Percentiles rank a stretch among this genome's conserved stretches.
phyloP scores from a whole-genome alignment of 2,329 filamentous ascomycete genomes.

The Diaporthe destruens region DNA sequence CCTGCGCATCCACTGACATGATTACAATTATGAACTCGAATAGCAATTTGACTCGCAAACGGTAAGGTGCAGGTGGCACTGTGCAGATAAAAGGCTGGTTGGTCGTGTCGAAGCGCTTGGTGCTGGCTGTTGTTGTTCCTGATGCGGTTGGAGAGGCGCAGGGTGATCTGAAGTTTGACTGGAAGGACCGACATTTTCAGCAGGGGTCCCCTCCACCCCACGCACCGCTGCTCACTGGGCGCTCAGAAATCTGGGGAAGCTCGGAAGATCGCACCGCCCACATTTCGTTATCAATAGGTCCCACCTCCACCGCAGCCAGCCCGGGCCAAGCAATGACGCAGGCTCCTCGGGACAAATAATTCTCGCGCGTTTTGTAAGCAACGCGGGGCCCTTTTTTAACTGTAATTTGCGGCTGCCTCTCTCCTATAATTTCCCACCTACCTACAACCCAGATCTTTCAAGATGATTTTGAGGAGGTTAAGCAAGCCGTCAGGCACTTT shows the following conservation, averaged over 20 bases:
- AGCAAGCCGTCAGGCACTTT: conserved; percentile 32
- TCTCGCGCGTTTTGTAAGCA: conserved; percentile 37
- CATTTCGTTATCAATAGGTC: conserved; percentile 14
- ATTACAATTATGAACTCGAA: not conserved
- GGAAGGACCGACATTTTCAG: conserved; percentile 16
- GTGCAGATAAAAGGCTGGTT: not conserved
- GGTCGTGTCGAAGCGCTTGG: not conserved
- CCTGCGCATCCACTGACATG: conserved; percentile 38
- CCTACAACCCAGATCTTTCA: conserved; percentile 8
- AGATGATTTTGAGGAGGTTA: conserved; percentile 35
- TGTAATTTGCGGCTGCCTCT: not conserved
- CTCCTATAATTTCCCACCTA: not conserved
- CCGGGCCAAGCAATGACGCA: conserved; percentile 39
- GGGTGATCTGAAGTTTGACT: conserved; percentile 32
- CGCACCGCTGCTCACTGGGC: not conserved
- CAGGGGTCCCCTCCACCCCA: conserved; percentile 30
- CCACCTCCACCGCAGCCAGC: conserved; percentile 19
- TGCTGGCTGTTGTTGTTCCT: not conserved
- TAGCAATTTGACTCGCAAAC: not conserved
- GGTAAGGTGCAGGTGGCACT: conserved; percentile 12
- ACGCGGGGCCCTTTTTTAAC: conserved; percentile 18
- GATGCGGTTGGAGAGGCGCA: conserved; percentile 19
- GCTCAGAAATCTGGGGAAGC: conserved; percentile 32
- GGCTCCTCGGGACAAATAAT: conserved; percentile 32
- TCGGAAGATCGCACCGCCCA: conserved; percentile 27